Conservation (phyloP, 495 filamentous ascomycete genomes). For the Cladorrhinum samala region DNA sequence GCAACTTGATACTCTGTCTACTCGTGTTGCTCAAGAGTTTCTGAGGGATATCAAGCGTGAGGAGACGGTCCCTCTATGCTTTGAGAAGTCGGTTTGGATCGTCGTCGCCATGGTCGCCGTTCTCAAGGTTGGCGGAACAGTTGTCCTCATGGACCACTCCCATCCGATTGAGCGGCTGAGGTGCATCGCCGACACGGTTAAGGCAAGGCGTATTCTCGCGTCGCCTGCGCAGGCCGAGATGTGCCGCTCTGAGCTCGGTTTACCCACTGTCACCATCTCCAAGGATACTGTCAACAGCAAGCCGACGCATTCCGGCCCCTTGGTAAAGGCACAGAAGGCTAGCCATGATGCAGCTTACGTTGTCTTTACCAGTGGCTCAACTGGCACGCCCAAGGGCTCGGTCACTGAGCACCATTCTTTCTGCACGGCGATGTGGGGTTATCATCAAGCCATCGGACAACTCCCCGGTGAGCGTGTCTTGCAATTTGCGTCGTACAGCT, state of each 20-base stretch:
- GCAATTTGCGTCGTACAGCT: conserved; percentile 53
- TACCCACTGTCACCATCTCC: neutral
- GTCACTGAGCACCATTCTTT: conserved; percentile 1
- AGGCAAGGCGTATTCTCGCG: conserved; percentile 4
- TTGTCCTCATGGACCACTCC: conserved; percentile 48
- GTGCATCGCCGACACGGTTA: neutral
- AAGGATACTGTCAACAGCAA: neutral
- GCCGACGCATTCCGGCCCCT: neutral
- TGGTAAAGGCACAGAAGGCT: neutral
- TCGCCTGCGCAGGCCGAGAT: conserved; percentile 2
- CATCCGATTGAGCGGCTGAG: conserved; percentile 43
- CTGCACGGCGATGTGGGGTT: neutral
- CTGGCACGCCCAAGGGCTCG: neutral
- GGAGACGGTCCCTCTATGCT: conserved; percentile 43
- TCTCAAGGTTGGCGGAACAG: conserved; percentile 37
- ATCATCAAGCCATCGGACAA: conserved; percentile 2
- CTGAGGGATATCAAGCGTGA: conserved; percentile 1
- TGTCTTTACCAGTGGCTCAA: neutral
- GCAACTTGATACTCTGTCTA: conserved; percentile 4
- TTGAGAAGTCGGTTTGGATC: conserved; percentile 45
- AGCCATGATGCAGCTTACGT: conserved; percentile 2
- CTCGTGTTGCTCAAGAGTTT: neutral
- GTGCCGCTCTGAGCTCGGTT: neutral
- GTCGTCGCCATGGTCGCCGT: conserved; percentile 39
- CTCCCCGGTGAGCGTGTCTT: conserved; percentile 33